These are phyloP conservation scores for Glarea lozoyensis DNA, from an alignment of 495 filamentous ascomycete species.

Conservation along the genomic window DNA sequence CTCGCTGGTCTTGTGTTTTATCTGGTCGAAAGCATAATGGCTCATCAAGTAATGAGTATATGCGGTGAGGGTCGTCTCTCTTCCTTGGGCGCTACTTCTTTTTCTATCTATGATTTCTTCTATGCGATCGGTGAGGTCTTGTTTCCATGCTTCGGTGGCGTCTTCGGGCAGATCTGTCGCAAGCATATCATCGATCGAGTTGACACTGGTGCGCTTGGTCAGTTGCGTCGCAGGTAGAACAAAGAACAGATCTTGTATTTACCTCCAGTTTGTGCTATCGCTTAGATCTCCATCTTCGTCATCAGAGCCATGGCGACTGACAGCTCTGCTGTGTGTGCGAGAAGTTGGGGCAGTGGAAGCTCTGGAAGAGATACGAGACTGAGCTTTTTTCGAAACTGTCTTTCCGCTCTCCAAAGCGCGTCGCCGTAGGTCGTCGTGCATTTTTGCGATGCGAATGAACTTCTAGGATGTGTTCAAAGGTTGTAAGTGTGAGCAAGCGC, in stretches of 20 bases:
- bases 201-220: conserved; percentile 22
- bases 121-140: conserved; percentile 62
- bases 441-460: conserved; percentile 25
- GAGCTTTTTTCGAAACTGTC: conserved; percentile 86
- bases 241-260: conserved; percentile 15
- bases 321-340: conserved; percentile 49
- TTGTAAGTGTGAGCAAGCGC: not conserved
- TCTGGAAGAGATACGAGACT: conserved; percentile 58
- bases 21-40: conserved; percentile 61
- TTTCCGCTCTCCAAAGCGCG: conserved; percentile 81
- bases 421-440: conserved; percentile 75
- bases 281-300: conserved; percentile 69
- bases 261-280: conserved; percentile 66
- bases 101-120: conserved; percentile 81
- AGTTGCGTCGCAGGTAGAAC: not conserved
- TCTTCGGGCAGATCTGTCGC: conserved; percentile 25
- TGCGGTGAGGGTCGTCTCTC: conserved; percentile 60
- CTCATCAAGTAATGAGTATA: conserved; percentile 67
- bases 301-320: conserved; percentile 60
- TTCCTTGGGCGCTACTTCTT: conserved; percentile 67
- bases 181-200: conserved; percentile 35
- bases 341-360: conserved; percentile 42
- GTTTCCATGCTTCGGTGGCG: conserved; percentile 50
- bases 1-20: conserved; percentile 50
- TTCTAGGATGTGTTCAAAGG: not conserved